These are phyloP conservation scores for Huntiella omanensis DNA, from an alignment of 2,329 filamentous ascomycete species.

Conservation along the genomic window DNA sequence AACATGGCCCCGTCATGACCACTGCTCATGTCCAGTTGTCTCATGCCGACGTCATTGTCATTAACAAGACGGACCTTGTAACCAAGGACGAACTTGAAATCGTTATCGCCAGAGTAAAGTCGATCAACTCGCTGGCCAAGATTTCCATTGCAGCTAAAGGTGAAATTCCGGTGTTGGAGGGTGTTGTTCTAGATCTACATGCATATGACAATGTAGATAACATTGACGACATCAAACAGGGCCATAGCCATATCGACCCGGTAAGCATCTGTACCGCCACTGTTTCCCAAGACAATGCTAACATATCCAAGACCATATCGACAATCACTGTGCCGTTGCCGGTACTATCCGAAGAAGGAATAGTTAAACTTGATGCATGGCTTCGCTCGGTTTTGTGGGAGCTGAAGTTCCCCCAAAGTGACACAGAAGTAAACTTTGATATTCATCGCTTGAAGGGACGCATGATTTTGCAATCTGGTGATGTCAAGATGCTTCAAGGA, in stretches of 20 bases:
- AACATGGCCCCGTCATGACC: slow-evolving; percentile 54
- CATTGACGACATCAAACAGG: slow-evolving; percentile 53
- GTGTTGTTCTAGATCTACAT: slow-evolving; percentile 72
- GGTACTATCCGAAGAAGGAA: slow-evolving; percentile 33
- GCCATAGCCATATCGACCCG: slow-evolving; percentile 80
- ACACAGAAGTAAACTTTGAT: slow-evolving; percentile 37
- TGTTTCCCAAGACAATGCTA: slow-evolving; percentile 11
- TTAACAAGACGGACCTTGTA: slow-evolving; percentile 88
- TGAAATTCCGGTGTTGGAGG: slow-evolving; percentile 63
- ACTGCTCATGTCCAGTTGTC: slow-evolving; percentile 93
- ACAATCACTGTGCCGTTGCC: slow-evolving; percentile 58
- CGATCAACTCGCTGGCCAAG: slow-evolving; percentile 80
- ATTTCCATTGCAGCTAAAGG: slow-evolving; percentile 68
- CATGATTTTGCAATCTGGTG: slow-evolving; percentile 44
- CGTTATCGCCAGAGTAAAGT: slow-evolving; percentile 52
- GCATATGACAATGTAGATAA: slow-evolving; percentile 72
- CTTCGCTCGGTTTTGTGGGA: slow-evolving; percentile 76
- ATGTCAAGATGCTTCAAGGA: slow-evolving; percentile 65
- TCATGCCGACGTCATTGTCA: slow-evolving; percentile 82
- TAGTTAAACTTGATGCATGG: slow-evolving; percentile 59
- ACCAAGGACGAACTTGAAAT: slow-evolving; percentile 44
- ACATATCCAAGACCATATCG: slow-evolving; percentile 48
- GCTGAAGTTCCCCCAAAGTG: slow-evolving; percentile 32
- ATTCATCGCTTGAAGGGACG: slow-evolving; percentile 80
- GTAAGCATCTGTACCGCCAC: slow-evolving; percentile 27